Evolutionary conservation across 2,329 filamentous ascomycete genomes (phyloP), one percentile per base, ranked within the genome.

Genomic region (Fulvia fulva): DNA sequence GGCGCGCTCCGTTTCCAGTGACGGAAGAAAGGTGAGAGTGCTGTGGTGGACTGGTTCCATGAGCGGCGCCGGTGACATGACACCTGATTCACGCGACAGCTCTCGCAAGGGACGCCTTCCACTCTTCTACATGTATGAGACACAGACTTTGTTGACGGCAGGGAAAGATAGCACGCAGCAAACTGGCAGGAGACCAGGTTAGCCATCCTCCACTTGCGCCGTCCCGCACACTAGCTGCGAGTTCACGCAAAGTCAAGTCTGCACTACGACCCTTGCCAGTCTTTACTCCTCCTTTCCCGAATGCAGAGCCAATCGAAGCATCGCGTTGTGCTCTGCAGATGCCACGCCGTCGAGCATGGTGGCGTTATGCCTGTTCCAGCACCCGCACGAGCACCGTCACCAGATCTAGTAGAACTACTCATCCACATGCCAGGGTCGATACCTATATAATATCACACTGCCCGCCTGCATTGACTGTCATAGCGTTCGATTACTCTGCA

Each of bases 31-130:
- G 53, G 28, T 25, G 16, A 22, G 44, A 23, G 32, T 45, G 46
- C 37, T 50, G 56, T 63, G 44, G 59, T 57, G 34, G 47, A 41
- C 28, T 41, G 30, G 26, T 59, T 57, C 57, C 59, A 63, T 59
- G 25, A 59, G 22, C 44, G 32, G 51, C 59, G 55, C 50, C 21
- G 44, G 46, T 59, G 57, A 60, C 62, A 63, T 63, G 53, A 54
- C 62, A 58, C 57, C 59, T 54, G 59, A 28, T 34, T 44, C 52
- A 54, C 52, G 25, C 25, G 43, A 32, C 25, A 26, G 14, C 25
- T 46, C 37, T 21, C 26, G 26, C 45, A 56, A 51, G 54, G 46
- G 23, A 54, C 26, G 52, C 43, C 52, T 21, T 21, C 6, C n/a
- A 26, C 11, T 28, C 25, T 16, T 11, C 44, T 47, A 25, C n/a